A percentile compares a stretch with the other conserved stretches of the same genome.
These are phyloP conservation scores for Cladosporium cucumerinum DNA, from an alignment of 2,329 filamentous ascomycete genomes.

Conservation along the genomic window DNA sequence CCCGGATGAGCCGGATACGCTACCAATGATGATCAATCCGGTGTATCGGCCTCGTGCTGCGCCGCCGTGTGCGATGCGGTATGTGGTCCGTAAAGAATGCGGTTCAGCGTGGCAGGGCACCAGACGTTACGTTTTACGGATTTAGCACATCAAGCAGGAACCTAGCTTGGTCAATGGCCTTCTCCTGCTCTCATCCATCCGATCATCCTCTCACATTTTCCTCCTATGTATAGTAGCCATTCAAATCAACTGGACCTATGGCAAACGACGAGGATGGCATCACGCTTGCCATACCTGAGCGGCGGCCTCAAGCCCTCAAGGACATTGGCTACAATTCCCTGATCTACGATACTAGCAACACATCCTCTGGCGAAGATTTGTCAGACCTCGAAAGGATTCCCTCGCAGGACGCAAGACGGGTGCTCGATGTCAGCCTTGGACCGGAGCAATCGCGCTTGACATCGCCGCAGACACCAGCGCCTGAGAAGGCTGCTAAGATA, in stretches of 20 bases:
- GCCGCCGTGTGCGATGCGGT: slow-evolving; percentile 4
- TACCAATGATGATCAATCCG: neutral
- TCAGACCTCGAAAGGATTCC: slow-evolving; percentile 29
- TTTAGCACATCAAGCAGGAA: slow-evolving; percentile 4
- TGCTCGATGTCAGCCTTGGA: slow-evolving; percentile 59
- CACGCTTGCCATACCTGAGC: slow-evolving; percentile 9
- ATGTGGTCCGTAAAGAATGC: slow-evolving; percentile 1
- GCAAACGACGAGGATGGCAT: slow-evolving; percentile 12
- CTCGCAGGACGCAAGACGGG: slow-evolving; percentile 40
- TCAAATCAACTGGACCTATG: neutral
- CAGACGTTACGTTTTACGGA: slow-evolving; percentile 6
- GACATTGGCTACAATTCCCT: slow-evolving; percentile 14
- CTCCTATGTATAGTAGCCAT: neutral
- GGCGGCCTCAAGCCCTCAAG: slow-evolving; percentile 7
- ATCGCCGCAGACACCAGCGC: slow-evolving; percentile 55
- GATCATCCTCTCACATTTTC: neutral
- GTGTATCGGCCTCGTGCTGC: neutral
- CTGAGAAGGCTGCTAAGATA: slow-evolving; percentile 57
- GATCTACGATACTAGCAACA: slow-evolving; percentile 21
- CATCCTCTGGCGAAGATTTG: slow-evolving; percentile 45
- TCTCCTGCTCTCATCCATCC: neutral
- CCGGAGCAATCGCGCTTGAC: slow-evolving; percentile 55
- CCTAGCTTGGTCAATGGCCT: neutral
- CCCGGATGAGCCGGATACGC: slow-evolving; percentile 4
- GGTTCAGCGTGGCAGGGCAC: slow-evolving; percentile 9